phyloP scores from a whole-genome alignment of 2,329 filamentous ascomycete species.

The Colletotrichum endophyticum region DNA sequence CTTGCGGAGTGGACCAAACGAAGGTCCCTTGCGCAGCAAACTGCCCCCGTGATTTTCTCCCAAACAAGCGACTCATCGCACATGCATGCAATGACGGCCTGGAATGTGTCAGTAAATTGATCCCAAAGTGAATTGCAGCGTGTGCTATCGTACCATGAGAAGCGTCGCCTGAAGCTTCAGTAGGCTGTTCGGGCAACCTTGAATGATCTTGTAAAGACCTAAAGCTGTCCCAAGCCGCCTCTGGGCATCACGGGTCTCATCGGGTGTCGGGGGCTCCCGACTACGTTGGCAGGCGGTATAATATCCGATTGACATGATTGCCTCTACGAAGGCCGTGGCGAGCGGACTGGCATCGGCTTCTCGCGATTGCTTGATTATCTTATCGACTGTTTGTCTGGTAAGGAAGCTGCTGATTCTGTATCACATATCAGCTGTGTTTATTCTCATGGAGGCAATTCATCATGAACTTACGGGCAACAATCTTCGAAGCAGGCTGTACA shows the following conservation, averaged over 20 bases:
- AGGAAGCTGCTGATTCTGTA: not conserved
- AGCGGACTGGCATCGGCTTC: not conserved
- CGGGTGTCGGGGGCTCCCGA: not conserved
- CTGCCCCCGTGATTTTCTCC: constrained; percentile 9
- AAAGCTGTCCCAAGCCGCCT: not conserved
- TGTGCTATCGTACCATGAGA: not conserved
- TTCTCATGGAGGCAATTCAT: rapidly evolving
- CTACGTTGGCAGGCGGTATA: not conserved
- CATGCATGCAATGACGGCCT: constrained; percentile 3
- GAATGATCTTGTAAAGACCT: not conserved
- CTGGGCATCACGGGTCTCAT: not conserved
- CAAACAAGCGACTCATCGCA: not conserved
- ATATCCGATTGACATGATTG: not conserved
- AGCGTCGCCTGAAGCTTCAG: not conserved
- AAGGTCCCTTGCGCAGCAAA: constrained; percentile 10
- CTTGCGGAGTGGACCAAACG: constrained; percentile 5
- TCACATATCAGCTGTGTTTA: rapidly evolving
- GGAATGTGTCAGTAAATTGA: not conserved
- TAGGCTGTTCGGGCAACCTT: not conserved
- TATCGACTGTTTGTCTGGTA: not conserved
- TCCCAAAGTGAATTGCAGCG: rapidly evolving
- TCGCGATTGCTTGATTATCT: not conserved
- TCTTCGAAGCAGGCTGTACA: constrained; percentile 4
- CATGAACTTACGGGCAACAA: not conserved
- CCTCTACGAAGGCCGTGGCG: not conserved